These are phyloP conservation scores for Tagetes patula DNA, from an alignment of 129 eudicot genomes.

Conservation along the genomic window DNA sequence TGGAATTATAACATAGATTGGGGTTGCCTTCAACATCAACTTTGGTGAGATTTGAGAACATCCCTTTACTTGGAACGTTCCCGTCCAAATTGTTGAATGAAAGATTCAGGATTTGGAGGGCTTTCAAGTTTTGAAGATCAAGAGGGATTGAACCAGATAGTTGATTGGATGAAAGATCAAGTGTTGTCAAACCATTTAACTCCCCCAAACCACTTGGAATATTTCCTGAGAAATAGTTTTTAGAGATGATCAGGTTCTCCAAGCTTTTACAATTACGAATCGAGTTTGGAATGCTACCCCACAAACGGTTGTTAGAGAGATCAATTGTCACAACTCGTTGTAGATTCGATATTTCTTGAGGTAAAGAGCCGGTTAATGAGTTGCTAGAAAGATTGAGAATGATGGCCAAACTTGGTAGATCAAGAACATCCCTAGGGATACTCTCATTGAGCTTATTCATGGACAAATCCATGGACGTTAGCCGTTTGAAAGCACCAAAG, in stretches of 20 bases:
- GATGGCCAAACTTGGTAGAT: slow-evolving; percentile 44
- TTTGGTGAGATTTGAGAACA: slow-evolving; percentile 42
- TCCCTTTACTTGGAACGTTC: slow-evolving; percentile 45
- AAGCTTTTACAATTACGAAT: slow-evolving; percentile 57
- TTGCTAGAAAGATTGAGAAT: slow-evolving; percentile 57
- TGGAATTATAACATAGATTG: slow-evolving; percentile 40
- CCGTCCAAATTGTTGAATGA: slow-evolving; percentile 73
- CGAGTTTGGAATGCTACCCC: slow-evolving; percentile 49
- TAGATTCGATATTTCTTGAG: slow-evolving; percentile 45
- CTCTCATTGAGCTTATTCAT: slow-evolving; percentile 57
- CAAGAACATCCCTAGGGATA: slow-evolving; percentile 44
- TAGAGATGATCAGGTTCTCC: slow-evolving; percentile 36
- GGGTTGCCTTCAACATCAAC: slow-evolving; percentile 58
- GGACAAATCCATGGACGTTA: slow-evolving; percentile 52
- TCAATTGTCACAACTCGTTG: slow-evolving; percentile 47
- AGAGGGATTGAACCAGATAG: slow-evolving; percentile 59
- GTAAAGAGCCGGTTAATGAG: slow-evolving; percentile 49
- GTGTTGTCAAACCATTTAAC: slow-evolving; percentile 48
- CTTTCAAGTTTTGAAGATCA: slow-evolving; percentile 39
- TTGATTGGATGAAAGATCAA: slow-evolving; percentile 65
- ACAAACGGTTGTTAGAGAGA: slow-evolving; percentile 48
- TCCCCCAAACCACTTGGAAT: slow-evolving; percentile 47
- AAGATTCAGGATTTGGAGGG: slow-evolving; percentile 48
- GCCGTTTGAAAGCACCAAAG: slow-evolving; percentile 35
- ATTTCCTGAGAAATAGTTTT: slow-evolving; percentile 44